These are phyloP conservation scores for Barnettozyma californica DNA, from an alignment of 805 yeast species.

Conservation along the genomic window DNA sequence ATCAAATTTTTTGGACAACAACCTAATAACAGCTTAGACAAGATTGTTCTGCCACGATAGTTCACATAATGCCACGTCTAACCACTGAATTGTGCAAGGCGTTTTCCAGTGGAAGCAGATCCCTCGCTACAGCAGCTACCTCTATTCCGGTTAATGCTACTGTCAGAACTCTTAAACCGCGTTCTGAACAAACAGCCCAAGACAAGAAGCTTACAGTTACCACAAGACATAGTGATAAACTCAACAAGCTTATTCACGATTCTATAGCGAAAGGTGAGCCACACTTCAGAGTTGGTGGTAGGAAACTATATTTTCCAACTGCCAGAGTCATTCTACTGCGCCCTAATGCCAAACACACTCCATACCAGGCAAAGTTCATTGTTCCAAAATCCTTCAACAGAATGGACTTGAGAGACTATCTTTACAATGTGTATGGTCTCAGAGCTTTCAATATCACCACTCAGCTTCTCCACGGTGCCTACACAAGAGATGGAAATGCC, in stretches of 20 bases:
- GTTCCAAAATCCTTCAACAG: constrained; percentile 94
- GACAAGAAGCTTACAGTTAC: constrained; percentile 19
- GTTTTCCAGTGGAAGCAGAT: constrained; percentile 19
- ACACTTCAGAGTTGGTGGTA: constrained; percentile 79
- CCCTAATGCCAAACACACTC: constrained; percentile 95
- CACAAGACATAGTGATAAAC: constrained; percentile 22
- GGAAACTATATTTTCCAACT: constrained; percentile 74
- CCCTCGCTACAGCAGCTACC: constrained; percentile 13
- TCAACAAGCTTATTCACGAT: constrained; percentile 28
- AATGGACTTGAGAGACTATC: constrained; percentile 88
- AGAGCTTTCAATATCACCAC: constrained; percentile 86
- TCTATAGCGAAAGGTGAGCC: constrained; percentile 60
- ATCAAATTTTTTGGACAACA: neutral
- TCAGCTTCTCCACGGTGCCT: constrained; percentile 72
- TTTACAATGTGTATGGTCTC: constrained; percentile 84
- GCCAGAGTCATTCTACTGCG: constrained; percentile 76
- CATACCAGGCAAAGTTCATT: constrained; percentile 92
- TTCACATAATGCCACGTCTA: constrained; percentile 22
- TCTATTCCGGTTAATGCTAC: constrained; percentile 6
- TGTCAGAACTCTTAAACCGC: constrained; percentile 8
- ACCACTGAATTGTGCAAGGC: constrained; percentile 11
- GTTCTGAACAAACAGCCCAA: constrained; percentile 11
- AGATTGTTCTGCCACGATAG: constrained; percentile 1
- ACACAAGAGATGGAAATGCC: constrained; percentile 51
- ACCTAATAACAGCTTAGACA: neutral